Conservation (phyloP, 257 asterid species). For the Gardenia jasminoides region DNA sequence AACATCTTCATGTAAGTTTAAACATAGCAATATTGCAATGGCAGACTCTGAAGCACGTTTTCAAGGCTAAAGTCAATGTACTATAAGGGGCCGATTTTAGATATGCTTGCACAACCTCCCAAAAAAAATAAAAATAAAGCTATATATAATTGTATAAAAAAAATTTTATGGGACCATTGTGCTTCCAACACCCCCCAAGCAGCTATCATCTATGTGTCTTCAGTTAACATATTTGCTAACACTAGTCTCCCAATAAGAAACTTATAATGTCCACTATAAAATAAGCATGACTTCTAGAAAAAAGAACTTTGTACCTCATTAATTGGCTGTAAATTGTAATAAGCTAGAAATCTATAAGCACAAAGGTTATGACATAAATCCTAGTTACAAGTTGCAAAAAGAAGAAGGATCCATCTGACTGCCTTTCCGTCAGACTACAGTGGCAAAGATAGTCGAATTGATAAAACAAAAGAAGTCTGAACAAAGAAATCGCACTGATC, state of each 20-base stretch:
- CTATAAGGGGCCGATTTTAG: not conserved
- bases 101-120: not conserved
- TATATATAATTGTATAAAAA: not conserved
- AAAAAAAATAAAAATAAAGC: too few species aligned
- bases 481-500: not conserved
- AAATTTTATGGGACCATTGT: not conserved
- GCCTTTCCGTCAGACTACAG: too few species aligned
- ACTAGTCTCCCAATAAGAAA: not conserved
- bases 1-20: not conserved
- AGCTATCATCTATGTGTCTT: not conserved
- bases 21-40: not conserved
- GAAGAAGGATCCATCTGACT: not conserved
- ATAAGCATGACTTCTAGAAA: not conserved
- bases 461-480: not conserved
- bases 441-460: not conserved
- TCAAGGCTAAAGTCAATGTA: not conserved
- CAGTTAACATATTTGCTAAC: not conserved
- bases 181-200: not conserved
- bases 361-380: not conserved
- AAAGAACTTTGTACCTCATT: not conserved
- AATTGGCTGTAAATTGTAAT: not conserved
- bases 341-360: not conserved
- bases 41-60: not conserved
- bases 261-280: not conserved
- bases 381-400: too few species aligned